A percentile compares a stretch with the other conserved stretches of the same genome.
Evolutionary conservation across 106 monocot genomes (phyloP).

Genomic region (Amphibolis antarctica): DNA sequence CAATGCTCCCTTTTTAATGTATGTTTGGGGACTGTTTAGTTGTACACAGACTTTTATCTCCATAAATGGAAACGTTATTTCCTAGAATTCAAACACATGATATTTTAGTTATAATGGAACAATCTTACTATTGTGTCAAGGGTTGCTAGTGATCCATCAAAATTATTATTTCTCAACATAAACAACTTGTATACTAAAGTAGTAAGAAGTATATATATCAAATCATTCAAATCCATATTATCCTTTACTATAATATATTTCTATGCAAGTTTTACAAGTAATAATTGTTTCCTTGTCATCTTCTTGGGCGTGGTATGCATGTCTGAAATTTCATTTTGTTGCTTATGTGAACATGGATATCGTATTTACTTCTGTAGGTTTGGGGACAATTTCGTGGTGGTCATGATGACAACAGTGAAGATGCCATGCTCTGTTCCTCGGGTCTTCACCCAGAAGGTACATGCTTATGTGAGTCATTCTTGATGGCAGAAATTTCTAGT

Average conservation of each 20-base stretch:
- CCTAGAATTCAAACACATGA: no score
- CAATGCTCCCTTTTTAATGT: no score
- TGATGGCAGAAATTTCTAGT: constrained; percentile 37
- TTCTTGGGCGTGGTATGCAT: neutral
- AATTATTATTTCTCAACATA: no score
- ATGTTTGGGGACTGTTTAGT: no score
- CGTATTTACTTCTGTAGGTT: constrained; percentile 26
- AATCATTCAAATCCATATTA: neutral
- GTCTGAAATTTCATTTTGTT: neutral
- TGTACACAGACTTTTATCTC: no score
- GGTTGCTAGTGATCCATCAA: no score
- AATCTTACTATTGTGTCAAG: no score
- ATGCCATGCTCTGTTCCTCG: constrained; percentile 33
- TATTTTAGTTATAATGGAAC: no score
- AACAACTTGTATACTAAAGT: no score
- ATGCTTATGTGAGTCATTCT: constrained; percentile 55
- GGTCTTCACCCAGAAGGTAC: constrained; percentile 69
- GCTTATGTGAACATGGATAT: neutral
- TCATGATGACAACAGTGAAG: constrained; percentile 21
- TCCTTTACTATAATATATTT: neutral
- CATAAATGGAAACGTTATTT: no score
- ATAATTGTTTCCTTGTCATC: neutral
- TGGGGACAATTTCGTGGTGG: constrained; percentile 33
- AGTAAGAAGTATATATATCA: no score
- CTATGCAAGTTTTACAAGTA: neutral